Evolutionary conservation across 78 protist species (phyloP).

Genomic region (Guillardia theta): DNA sequence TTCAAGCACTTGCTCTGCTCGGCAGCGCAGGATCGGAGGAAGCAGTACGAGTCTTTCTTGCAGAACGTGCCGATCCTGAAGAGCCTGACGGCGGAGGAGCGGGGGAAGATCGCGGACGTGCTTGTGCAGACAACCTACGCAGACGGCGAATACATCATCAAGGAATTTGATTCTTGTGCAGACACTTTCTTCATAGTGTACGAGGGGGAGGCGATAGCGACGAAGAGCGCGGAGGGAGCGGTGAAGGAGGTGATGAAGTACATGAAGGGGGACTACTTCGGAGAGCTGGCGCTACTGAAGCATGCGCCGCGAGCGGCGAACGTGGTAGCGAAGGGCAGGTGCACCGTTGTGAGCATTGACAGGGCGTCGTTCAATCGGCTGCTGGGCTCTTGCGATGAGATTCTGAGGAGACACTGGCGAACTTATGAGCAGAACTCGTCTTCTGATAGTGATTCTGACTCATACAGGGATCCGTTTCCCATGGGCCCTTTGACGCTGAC

Average conservation of each 20-base stretch:
- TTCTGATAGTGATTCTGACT: too few species aligned
- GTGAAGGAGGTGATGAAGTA: not conserved
- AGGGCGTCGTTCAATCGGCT: not conserved
- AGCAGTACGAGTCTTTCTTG: not conserved
- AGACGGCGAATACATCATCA: not conserved
- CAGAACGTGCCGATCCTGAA: not conserved
- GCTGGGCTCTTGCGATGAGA: not conserved
- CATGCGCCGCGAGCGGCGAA: constrained; percentile 36
- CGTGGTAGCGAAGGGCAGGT: not conserved
- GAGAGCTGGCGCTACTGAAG: constrained; percentile 23
- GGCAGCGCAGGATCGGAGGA: not conserved
- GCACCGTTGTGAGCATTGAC: not conserved
- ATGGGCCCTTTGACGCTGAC: too few species aligned
- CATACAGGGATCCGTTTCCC: too few species aligned
- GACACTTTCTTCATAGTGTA: not conserved
- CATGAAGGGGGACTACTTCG: constrained; percentile 71
- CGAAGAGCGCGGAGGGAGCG: not conserved
- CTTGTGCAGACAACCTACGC: not conserved
- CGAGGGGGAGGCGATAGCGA: not conserved
- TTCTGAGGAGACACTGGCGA: too few species aligned
- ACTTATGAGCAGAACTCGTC: too few species aligned
- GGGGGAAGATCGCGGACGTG: constrained; percentile 26
- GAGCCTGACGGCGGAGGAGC: not conserved
- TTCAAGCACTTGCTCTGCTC: not conserved
- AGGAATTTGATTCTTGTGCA: not conserved